Percentiles rank a stretch among this genome's conserved stretches.
These are phyloP conservation scores for Rhynchosporium graminicola DNA, from an alignment of 2,329 filamentous ascomycete species.

Conservation along the genomic window DNA sequence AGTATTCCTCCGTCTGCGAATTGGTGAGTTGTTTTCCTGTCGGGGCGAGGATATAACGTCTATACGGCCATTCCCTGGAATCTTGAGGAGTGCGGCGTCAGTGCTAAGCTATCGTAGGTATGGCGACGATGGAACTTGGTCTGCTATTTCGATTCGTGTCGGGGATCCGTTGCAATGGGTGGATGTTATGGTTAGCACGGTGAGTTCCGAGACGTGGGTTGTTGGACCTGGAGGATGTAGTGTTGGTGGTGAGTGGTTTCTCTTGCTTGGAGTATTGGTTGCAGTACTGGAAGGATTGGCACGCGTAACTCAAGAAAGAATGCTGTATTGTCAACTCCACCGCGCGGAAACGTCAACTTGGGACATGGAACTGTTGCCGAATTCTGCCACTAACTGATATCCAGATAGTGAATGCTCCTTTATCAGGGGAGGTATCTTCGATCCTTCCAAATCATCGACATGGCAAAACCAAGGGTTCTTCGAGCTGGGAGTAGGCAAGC, in stretches of 20 bases:
- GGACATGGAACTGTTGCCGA: too few relatives aligned
- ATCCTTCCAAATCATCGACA: constrained; percentile 52
- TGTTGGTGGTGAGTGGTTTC: constrained; percentile 29
- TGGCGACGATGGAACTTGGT: constrained; percentile 71
- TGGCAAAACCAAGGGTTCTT: constrained; percentile 48
- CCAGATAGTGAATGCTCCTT: constrained; percentile 54
- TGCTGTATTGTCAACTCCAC: too few relatives aligned
- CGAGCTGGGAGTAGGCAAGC: constrained; percentile 56
- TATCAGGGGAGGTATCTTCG: constrained; percentile 61
- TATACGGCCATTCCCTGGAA: too few relatives aligned
- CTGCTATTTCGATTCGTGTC: constrained; percentile 62
- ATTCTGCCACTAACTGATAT: constrained; percentile 10
- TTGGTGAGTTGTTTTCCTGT: constrained; percentile 29
- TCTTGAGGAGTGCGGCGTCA: too few relatives aligned
- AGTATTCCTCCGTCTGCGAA: constrained; percentile 36
- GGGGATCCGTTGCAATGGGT: constrained; percentile 55
- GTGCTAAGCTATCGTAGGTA: constrained; percentile 46
- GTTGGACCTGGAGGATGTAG: constrained; percentile 60
- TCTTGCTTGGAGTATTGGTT: neutral
- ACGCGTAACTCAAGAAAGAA: too few relatives aligned
- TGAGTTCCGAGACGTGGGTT: constrained; percentile 71
- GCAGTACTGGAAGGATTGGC: neutral
- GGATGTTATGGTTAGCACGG: constrained; percentile 64
- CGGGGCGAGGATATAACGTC: too few relatives aligned
- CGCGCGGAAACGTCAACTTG: too few relatives aligned